These are phyloP conservation scores for Atkinsonella hypoxylon DNA, from an alignment of 2,329 filamentous ascomycete genomes.

Conservation along the genomic window DNA sequence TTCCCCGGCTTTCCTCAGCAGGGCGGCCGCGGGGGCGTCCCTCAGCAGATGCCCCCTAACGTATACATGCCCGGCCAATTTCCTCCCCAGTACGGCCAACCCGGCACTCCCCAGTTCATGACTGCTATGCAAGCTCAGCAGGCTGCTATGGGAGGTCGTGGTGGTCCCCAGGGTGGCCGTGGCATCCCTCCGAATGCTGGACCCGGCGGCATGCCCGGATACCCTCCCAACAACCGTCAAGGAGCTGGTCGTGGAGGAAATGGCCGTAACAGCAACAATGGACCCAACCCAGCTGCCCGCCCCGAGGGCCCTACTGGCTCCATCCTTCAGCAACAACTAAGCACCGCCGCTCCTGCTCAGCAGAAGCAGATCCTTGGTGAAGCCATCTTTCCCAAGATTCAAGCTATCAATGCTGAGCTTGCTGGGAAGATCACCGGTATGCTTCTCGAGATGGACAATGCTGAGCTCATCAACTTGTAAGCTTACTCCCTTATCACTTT, in stretches of 20 bases:
- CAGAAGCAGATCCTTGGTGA: slow-evolving; percentile 99
- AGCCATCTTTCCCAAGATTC: slow-evolving; percentile 97
- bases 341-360: slow-evolving; percentile 50
- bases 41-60: slow-evolving; percentile 78
- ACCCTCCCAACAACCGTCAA: slow-evolving; percentile 43
- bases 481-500: slow-evolving; percentile 28
- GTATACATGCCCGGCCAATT: slow-evolving; percentile 76
- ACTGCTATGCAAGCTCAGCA: slow-evolving; percentile 69
- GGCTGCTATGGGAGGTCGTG: slow-evolving; percentile 46
- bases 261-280: slow-evolving; percentile 22
- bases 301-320: slow-evolving; percentile 19
- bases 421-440: slow-evolving; percentile 99
- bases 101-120: slow-evolving; percentile 67
- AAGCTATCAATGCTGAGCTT: slow-evolving; percentile 83
- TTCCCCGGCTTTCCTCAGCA: slow-evolving; percentile 80
- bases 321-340: slow-evolving; percentile 47
- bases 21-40: slow-evolving; percentile 75
- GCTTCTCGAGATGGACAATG: slow-evolving; percentile 98
- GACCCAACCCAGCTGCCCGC: slow-evolving; percentile 36
- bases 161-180: slow-evolving; percentile 54
- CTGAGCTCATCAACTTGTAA: slow-evolving; percentile 89
- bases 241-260: slow-evolving; percentile 35
- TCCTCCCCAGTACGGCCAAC: slow-evolving; percentile 69
- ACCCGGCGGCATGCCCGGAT: slow-evolving; percentile 39
- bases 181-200: slow-evolving; percentile 57